Evolutionary conservation across 2,329 filamentous ascomycete genomes (phyloP), one percentile per base, ranked within the genome.

Genomic region (Beauveria asiatica): DNA sequence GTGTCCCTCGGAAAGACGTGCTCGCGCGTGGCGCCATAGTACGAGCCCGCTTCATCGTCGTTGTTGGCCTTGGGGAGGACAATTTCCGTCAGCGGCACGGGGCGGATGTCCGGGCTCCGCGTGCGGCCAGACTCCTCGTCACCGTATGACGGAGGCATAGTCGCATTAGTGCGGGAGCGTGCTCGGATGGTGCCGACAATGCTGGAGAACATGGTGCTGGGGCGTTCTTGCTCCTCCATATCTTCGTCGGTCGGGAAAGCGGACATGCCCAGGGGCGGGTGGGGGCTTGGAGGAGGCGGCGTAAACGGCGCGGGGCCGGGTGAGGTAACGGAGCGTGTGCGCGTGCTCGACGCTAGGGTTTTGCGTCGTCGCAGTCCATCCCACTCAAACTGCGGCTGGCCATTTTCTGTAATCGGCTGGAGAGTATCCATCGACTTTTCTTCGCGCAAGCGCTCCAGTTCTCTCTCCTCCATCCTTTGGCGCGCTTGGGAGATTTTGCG

Each of bases 211-310:
- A 83, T 72, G 50, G 73, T 74, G 41, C 78, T 78, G 51, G 77
- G 74, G 62, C 71, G 71, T 37, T 83, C 74, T 62, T 80, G 75
- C 45, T 83, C 81, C 39, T 80, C 77, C 11, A 84, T 76, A 58
- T 86, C 84, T 21, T 87, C 82, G 10, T 86, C 82, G 54, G 19
- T 82, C 80, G 0, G 91, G 69, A 96, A 90, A 41, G 84, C 85
- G 0, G 91, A 89, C 90, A 96, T 95, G 52, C 93, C 93, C 9
- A 96, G 76, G 0, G 92, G 92, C 1, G 89, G 90, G 69, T 94
- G 89, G 0, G 66, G 73, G 5, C 70, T 72, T 1, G 68, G 63
- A 7, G 74, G 72, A 21, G 75, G 68, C 53, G 73, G 71, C 46
- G 72, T 67, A 67, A 58, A 72, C 64, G 63, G 73, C 62, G 65